Base-by-base conservation (phyloP, 2,329 filamentous ascomycete genomes). In the Lachnellula occidentalis region DNA sequence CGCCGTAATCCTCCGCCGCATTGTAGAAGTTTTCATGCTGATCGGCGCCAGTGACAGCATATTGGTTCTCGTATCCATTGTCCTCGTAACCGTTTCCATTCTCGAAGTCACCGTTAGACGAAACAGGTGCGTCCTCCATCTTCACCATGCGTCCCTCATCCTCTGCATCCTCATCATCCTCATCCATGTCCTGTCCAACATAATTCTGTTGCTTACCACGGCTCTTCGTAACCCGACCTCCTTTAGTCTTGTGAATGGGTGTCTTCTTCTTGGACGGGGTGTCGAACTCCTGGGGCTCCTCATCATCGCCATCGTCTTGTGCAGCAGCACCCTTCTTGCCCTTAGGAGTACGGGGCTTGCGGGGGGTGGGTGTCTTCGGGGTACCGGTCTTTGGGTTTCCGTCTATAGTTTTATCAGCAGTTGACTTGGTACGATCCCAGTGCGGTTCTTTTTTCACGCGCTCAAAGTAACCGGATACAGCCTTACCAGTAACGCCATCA, bases 401-500 rank as follows among this genome's bases (percentile, higher is more conserved):
- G 27, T 62, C 59, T 31, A 11, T 31, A 12, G 2, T 31, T 31
- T 11, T 31, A 24, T 61, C 59, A 59, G 42, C 42, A 34, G 31
- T 12, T 27, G 43, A 49, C 39, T 58, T 61, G 53, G 53, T 48
- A 24, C 59, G 42, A 42, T 62, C 48, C 62, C 61, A 65, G 11
- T 54, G n/a, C 1, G 58, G 37, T 22, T 65, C 61, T 49, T 64
- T 65, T 27, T 49, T 59, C 57, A 60, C 37, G 27, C 65, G 62
- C 48, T 66, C 61, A 42, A 67, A 64, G 17, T 64, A 61, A 15
- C 56, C 61, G 17, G 60, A 61, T 4, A 67, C 58, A 48, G 65
- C 66, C 51, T 67, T 67, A 59, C 63, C 65, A 42, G 59, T 63
- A 4, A 56, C 56, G 34, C 62, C 60, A 22, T 66, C 61, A 17